phyloP scores from a whole-genome alignment of 352 stramenopile species.

The Pelagophyceae sp. region DNA sequence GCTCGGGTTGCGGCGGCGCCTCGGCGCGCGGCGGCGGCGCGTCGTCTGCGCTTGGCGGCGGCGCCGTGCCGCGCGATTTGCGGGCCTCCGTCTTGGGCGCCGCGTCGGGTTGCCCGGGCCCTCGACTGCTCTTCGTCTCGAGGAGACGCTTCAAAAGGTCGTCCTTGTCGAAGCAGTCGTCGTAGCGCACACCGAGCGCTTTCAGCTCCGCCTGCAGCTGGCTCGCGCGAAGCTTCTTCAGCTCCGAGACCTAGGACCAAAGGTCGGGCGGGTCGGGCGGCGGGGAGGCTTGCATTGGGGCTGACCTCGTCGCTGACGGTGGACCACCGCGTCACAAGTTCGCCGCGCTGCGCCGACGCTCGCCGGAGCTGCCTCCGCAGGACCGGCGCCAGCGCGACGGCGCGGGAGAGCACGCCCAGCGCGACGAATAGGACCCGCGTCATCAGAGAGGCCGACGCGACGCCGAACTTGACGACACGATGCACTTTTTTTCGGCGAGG shows the following conservation, averaged over 20 bases:
- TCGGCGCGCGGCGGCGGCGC: neutral
- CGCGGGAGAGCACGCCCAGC: no score
- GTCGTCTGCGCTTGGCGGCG: no score
- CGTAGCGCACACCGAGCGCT: neutral
- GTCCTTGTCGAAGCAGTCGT: slow-evolving; percentile 18
- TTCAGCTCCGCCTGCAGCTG: neutral
- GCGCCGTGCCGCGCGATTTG: neutral
- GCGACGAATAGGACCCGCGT: no score
- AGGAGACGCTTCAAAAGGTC: neutral
- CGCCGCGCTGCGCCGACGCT: no score
- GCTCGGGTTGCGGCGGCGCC: neutral
- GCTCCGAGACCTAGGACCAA: neutral
- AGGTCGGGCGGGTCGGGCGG: no score
- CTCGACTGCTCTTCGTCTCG: neutral
- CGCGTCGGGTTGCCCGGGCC: neutral
- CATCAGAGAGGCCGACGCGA: no score
- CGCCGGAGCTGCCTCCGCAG: no score
- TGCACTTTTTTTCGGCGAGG: no score
- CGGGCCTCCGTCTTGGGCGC: neutral
- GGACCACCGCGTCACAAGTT: neutral
- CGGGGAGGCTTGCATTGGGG: no score
- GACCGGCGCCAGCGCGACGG: no score
- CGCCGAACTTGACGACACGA: no score
- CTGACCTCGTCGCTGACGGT: neutral
- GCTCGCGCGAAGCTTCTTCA: neutral